phyloP scores from a whole-genome alignment of 768 basidiomycete species.

The Lyophyllum shimeji region DNA sequence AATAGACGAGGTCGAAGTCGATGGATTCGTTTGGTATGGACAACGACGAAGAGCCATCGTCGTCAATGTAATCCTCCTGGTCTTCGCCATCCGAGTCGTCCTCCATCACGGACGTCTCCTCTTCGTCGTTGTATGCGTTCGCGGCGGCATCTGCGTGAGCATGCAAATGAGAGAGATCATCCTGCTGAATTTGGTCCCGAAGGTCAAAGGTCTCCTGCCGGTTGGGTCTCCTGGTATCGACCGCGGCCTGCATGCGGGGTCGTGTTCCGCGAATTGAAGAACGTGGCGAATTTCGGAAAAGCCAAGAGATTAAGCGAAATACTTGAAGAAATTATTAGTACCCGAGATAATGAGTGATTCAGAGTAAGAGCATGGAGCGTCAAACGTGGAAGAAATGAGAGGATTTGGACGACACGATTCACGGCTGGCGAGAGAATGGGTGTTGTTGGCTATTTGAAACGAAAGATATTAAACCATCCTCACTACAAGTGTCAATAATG shows the following conservation, averaged over 20 bases:
- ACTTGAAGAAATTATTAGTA: not conserved
- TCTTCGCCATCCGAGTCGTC: constrained; percentile 81
- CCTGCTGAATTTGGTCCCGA: constrained; percentile 58
- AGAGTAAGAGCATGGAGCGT: not conserved
- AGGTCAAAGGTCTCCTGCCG: constrained; percentile 72
- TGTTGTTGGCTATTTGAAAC: not conserved
- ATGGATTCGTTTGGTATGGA: constrained; percentile 91
- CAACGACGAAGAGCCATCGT: constrained; percentile 76
- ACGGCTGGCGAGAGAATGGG: not conserved
- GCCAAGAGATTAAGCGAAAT: not conserved
- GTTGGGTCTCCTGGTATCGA: constrained; percentile 29
- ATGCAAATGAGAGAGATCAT: constrained; percentile 40
- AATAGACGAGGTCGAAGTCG: constrained; percentile 90
- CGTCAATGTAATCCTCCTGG: constrained; percentile 67
- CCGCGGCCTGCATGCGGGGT: constrained; percentile 13
- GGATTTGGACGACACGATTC: not conserved
- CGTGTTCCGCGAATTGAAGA: not conserved
- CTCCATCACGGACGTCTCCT: constrained; percentile 84
- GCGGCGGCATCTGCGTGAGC: constrained; percentile 45
- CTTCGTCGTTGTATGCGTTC: constrained; percentile 51
- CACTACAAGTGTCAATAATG: no score
- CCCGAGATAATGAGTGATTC: not conserved
- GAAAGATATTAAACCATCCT: no score
- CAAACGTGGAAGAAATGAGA: not conserved
- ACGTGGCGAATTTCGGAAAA: constrained; percentile 1